Conservation (phyloP, 2,329 filamentous ascomycete species). For the Arthrinium phaeospermum region DNA sequence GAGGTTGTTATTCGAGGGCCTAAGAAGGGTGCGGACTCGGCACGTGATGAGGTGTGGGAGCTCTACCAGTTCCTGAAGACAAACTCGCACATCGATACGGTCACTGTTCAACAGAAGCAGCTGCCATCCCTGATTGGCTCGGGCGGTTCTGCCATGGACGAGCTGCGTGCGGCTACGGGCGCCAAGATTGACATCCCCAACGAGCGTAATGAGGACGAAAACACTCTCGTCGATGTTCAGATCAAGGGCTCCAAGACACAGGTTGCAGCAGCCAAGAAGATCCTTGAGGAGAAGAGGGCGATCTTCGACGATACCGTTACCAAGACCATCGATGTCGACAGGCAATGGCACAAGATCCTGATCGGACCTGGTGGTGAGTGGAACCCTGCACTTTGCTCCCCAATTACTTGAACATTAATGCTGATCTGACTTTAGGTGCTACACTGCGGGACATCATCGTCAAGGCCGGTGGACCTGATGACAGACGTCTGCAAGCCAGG, state of each 20-base stretch:
- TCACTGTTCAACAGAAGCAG: constrained; percentile 89
- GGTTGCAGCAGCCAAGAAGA: constrained; percentile 89
- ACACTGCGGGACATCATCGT: constrained; percentile 87
- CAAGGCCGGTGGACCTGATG: constrained; percentile 87
- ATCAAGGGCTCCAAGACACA: constrained; percentile 92
- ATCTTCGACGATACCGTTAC: constrained; percentile 90
- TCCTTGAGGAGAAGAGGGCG: constrained; percentile 83
- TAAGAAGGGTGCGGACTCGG: constrained; percentile 89
- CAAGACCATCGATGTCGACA: constrained; percentile 86
- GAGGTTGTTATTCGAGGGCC: constrained; percentile 92
- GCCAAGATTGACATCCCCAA: constrained; percentile 92
- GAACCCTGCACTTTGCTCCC: neutral
- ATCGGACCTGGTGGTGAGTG: constrained; percentile 86
- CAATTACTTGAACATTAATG: constrained; percentile 23
- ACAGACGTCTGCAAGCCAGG: constrained; percentile 81
- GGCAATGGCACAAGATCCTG: constrained; percentile 87
- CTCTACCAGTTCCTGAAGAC: constrained; percentile 90
- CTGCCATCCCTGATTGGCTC: constrained; percentile 93
- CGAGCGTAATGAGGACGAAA: constrained; percentile 71
- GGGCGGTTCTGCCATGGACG: constrained; percentile 88
- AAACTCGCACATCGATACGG: constrained; percentile 78
- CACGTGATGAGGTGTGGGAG: constrained; percentile 87
- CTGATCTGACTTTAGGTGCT: constrained; percentile 65
- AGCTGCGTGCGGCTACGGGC: constrained; percentile 81
- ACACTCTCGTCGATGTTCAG: constrained; percentile 80